A percentile compares a stretch with the other conserved stretches of the same genome.
These are phyloP conservation scores for Sclerotinia sclerotiorum DNA, from an alignment of 2,329 filamentous ascomycete genomes.

Conservation along the genomic window DNA sequence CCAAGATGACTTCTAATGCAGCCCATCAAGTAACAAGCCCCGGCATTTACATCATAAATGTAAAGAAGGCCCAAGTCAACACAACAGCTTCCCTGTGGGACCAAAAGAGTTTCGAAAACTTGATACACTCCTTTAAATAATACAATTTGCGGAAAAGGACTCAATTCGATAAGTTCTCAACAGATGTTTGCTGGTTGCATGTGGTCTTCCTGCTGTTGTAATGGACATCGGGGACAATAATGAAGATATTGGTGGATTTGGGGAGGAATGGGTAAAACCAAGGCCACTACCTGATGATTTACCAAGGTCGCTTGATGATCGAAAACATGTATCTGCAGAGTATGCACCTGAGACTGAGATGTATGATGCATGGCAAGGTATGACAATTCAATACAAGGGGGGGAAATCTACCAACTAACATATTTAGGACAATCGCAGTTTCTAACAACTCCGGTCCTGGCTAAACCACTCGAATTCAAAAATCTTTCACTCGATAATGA, in stretches of 20 bases:
- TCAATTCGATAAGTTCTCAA: background rate
- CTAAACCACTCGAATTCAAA: slow-evolving; percentile 78
- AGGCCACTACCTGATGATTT: slow-evolving; percentile 74
- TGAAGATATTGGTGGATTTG: slow-evolving; percentile 40
- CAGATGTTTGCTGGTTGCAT: slow-evolving; percentile 36
- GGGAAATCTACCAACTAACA: slow-evolving; percentile 28
- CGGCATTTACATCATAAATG: slow-evolving; percentile 2
- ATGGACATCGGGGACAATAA: slow-evolving; percentile 60
- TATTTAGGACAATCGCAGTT: slow-evolving; percentile 87
- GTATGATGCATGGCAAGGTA: slow-evolving; percentile 98
- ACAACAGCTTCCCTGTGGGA: slow-evolving; percentile 17
- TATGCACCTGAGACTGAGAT: slow-evolving; percentile 85
- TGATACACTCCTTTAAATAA: slow-evolving; percentile 5
- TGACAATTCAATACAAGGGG: slow-evolving; percentile 9
- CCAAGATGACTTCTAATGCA: slow-evolving; percentile 9
- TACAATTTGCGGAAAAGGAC: background rate
- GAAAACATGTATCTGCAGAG: slow-evolving; percentile 61
- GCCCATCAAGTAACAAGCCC: slow-evolving; percentile 8
- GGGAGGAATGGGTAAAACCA: slow-evolving; percentile 44
- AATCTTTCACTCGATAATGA: slow-evolving; percentile 81
- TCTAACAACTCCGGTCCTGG: slow-evolving; percentile 79
- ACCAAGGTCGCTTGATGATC: slow-evolving; percentile 87
- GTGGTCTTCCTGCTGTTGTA: slow-evolving; percentile 41
- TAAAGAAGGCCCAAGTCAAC: slow-evolving; percentile 15
- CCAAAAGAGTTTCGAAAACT: background rate